phyloP scores from a whole-genome alignment of 2,329 filamentous ascomycete genomes.

The Thelonectria rubi region DNA sequence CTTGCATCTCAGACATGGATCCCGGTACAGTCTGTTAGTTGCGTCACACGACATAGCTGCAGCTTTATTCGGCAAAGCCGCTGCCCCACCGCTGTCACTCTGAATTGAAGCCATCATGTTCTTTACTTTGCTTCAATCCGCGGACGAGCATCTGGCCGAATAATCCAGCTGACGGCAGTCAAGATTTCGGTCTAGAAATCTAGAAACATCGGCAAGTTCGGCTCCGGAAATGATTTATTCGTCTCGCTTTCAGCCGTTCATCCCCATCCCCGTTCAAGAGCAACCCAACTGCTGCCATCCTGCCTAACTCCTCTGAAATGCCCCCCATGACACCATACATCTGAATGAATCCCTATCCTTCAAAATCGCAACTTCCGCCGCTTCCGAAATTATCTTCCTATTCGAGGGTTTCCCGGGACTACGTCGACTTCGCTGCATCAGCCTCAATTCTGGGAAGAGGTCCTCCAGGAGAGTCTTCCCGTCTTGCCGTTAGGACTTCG shows the following conservation, averaged over 20 bases:
- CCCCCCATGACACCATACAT: slow-evolving; percentile 15
- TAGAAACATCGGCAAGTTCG: background rate
- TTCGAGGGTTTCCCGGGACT: background rate
- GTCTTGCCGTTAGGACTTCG: slow-evolving; percentile 80
- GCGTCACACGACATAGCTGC: slow-evolving; percentile 19
- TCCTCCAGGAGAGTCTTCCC: slow-evolving; percentile 78
- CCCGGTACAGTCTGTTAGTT: slow-evolving; percentile 10
- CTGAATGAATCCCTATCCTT: background rate
- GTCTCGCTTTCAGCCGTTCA: background rate
- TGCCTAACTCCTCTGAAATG: slow-evolving; percentile 16
- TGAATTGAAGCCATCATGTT: background rate
- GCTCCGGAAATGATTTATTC: background rate
- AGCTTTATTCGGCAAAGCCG: slow-evolving; percentile 1
- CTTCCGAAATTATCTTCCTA: background rate
- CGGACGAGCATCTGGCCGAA: no score
- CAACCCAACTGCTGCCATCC: slow-evolving; percentile 3
- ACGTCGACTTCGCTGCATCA: slow-evolving; percentile 20
- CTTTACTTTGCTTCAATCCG: background rate
- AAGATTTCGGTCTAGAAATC: background rate
- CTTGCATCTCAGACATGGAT: slow-evolving; percentile 15
- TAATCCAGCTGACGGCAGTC: no score
- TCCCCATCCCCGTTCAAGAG: background rate
- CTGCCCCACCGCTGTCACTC: slow-evolving; percentile 1
- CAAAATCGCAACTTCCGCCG: slow-evolving; percentile 3
- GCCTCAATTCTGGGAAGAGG: slow-evolving; percentile 65